Evolutionary conservation across 495 filamentous ascomycete genomes (phyloP).

Genomic region (Talaromyces trachyspermus): DNA sequence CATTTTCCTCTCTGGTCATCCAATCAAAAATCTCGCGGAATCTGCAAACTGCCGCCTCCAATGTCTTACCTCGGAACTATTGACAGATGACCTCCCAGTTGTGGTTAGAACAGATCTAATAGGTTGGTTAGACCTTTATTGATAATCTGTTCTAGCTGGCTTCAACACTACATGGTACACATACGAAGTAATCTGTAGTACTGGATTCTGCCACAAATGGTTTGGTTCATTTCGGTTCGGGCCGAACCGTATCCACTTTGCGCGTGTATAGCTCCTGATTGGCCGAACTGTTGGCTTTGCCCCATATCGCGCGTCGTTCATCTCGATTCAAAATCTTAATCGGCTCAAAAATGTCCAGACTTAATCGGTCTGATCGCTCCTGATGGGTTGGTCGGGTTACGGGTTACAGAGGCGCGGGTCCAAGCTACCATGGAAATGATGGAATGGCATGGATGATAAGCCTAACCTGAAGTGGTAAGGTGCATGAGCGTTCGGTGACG

Average conservation of each 20-base stretch:
- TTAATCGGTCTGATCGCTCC: too few species aligned
- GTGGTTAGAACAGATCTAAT: not conserved
- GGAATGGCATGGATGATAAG: too few species aligned
- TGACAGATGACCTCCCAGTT: not conserved
- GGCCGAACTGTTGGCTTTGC: not conserved
- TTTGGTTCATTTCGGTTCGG: not conserved
- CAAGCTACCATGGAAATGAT: too few species aligned
- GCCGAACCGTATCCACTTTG: not conserved
- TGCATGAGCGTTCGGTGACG: too few species aligned
- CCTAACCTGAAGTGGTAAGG: too few species aligned
- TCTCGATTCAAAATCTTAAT: not conserved
- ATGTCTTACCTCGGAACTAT: not conserved
- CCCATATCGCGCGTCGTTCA: not conserved
- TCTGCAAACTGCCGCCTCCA: not conserved
- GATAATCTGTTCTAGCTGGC: not conserved
- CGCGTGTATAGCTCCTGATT: not conserved
- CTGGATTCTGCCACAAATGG: not conserved
- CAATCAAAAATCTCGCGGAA: not conserved
- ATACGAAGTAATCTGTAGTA: not conserved
- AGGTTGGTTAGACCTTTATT: not conserved
- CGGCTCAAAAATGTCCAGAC: too few species aligned
- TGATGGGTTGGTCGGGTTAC: too few species aligned
- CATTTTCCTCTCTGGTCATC: not conserved
- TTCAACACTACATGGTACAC: not conserved
- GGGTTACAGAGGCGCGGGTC: too few species aligned